phyloP scores from a whole-genome alignment of 805 yeast species.

The Candida tibetensis region DNA sequence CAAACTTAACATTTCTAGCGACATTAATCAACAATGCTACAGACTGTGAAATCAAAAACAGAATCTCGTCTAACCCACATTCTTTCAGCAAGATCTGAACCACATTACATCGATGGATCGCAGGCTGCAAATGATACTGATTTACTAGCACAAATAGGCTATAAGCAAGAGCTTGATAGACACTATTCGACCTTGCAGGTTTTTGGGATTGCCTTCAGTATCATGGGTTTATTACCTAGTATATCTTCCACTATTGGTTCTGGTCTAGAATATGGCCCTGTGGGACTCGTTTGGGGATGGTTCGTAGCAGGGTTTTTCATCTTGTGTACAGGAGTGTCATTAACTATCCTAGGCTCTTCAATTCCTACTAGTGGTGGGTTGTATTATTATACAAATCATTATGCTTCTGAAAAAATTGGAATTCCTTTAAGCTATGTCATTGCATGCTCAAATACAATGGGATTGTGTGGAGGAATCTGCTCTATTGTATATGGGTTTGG shows the following conservation, averaged over 20 bases:
- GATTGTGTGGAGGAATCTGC: conserved; percentile 63
- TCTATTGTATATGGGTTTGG: conserved; percentile 72
- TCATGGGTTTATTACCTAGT: conserved; percentile 69
- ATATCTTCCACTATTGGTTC: conserved; percentile 53
- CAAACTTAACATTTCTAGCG: no score
- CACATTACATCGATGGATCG: conserved; percentile 4
- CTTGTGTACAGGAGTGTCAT: conserved; percentile 54
- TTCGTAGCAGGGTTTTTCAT: conserved; percentile 54
- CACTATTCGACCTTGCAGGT: conserved; percentile 60
- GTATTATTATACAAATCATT: conserved; percentile 66
- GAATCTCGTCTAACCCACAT: conserved; percentile 3
- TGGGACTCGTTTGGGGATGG: conserved; percentile 75
- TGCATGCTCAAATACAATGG: conserved; percentile 67
- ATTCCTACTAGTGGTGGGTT: conserved; percentile 77
- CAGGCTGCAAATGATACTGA: conserved; percentile 22
- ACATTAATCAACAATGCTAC: no score
- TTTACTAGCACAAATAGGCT: conserved; percentile 57
- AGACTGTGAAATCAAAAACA: neutral
- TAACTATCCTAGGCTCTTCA: conserved; percentile 66
- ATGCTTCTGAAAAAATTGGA: conserved; percentile 54
- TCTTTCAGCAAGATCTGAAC: conserved; percentile 5
- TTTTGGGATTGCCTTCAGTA: conserved; percentile 68
- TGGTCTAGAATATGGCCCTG: conserved; percentile 63
- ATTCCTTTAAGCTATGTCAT: conserved; percentile 58
- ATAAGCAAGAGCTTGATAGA: conserved; percentile 65